Evolutionary conservation across 2,329 filamentous ascomycete species (phyloP), one percentile per base, ranked within the genome.

Genomic region (Helicocarpus griseus): DNA sequence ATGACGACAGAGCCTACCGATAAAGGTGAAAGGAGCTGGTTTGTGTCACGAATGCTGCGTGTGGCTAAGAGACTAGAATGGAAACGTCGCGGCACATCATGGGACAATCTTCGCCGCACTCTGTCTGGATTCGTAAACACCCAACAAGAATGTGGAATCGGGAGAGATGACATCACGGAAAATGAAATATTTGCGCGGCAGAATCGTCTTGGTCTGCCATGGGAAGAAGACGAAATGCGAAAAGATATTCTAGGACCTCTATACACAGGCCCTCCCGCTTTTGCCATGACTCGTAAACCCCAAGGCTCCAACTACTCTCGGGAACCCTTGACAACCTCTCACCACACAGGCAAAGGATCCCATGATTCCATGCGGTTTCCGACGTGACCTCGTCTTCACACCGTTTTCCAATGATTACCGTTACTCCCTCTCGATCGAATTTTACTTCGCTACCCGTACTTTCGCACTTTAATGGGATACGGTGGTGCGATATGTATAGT

Each of bases 11-110:
- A 63, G 17, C 35, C 53, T 7, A 39, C 56, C n/a, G 58, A 63
- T 38, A 52, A 57, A 19, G 60, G 63, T 9, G 62, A 63, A 46
- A 50, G 63, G 51, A 65, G 60, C 53, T 65, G 63, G 63, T 52
- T 62, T 17, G 63, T 65, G 14, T 65, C 63, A 5, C 60, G 63
- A 36, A 63, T 65, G 62, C 48, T 65, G 31, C 60, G 63, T 24
- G 57, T 65, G 14, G 60, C 60, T 26, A 65, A 65, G 49, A 57
- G 58, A 14, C 54, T 64, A n/a, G 62, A 65, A 52, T 63, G 62
- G 60, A 63, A 60, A 52, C 59, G 53, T 35, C 51, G 58, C 19
- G 61, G 61, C 6, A 56, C 56, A 3, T 55, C 61, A 29, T 65
- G 63, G 63, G 61, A 64, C 50, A 52, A 56, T 22, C 49, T 65